phyloP scores from a whole-genome alignment of 148 eudicot species.

The Heliamphora exappendiculata region DNA sequence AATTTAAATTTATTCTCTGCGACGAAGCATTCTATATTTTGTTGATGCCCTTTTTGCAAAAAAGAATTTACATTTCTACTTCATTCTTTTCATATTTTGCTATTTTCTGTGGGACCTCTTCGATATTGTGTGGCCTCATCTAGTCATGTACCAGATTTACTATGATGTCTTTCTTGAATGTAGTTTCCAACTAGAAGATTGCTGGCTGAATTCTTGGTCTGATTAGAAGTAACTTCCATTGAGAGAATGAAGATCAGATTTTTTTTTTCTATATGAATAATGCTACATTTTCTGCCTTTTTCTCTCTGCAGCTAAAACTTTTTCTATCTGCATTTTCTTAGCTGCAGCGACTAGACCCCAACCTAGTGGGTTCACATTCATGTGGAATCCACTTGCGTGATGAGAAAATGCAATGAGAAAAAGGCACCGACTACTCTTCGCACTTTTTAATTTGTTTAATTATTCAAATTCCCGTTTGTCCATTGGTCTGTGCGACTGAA shows the following conservation, averaged over 20 bases:
- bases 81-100: neutral
- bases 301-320: neutral
- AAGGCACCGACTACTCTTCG: neutral
- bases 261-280: neutral
- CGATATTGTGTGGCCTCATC: neutral
- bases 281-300: neutral
- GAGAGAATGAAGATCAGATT: neutral
- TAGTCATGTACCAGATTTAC: neutral
- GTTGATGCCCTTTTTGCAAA: neutral
- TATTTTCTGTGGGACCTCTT: constrained; percentile 1
- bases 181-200: neutral
- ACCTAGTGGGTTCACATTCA: neutral
- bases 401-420: neutral
- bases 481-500: neutral
- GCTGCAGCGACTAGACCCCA: neutral
- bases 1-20: neutral
- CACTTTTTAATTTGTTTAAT: neutral
- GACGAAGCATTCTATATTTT: neutral
- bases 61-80: too few relatives aligned
- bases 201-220: neutral
- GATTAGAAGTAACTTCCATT: neutral
- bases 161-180: neutral
- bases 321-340: neutral
- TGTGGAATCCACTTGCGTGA: neutral
- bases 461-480: neutral